Evolutionary conservation across 2,329 filamentous ascomycete genomes (phyloP).

Genomic region (Rutstroemia sp.): DNA sequence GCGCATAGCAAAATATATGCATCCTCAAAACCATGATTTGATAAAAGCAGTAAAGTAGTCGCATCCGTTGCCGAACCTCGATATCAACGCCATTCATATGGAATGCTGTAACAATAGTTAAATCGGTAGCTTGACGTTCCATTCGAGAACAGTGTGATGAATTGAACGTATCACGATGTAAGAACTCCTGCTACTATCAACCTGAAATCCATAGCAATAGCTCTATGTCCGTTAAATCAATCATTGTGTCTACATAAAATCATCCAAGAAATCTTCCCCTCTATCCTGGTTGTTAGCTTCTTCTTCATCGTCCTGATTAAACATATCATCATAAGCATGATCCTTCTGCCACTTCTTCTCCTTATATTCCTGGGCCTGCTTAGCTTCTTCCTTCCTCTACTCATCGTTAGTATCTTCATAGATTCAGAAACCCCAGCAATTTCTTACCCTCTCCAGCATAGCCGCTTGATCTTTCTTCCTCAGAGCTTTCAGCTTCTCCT

Average conservation of each 20-base stretch:
- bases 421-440: neutral
- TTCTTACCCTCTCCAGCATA: conserved; percentile 52
- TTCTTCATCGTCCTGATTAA: conserved; percentile 67
- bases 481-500: conserved; percentile 64
- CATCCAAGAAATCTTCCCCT: conserved; percentile 70
- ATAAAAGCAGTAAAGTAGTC: no score
- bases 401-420: conserved; percentile 1
- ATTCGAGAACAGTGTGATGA: no score
- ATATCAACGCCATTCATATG: no score
- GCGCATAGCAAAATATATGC: no score
- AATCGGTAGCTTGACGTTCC: no score
- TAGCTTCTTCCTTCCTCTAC: conserved; percentile 70
- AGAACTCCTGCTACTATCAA: no score
- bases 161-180: no score
- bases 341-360: conserved; percentile 92
- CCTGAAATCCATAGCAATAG: no score
- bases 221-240: neutral
- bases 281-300: conserved; percentile 79
- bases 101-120: no score
- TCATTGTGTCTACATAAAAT: conserved; percentile 68
- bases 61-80: no score
- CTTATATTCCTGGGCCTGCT: conserved; percentile 69
- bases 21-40: no score
- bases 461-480: conserved; percentile 63
- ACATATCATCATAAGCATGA: conserved; percentile 94